Conservation (phyloP, 306 rosid genomes). For the Quercus mongolica region DNA sequence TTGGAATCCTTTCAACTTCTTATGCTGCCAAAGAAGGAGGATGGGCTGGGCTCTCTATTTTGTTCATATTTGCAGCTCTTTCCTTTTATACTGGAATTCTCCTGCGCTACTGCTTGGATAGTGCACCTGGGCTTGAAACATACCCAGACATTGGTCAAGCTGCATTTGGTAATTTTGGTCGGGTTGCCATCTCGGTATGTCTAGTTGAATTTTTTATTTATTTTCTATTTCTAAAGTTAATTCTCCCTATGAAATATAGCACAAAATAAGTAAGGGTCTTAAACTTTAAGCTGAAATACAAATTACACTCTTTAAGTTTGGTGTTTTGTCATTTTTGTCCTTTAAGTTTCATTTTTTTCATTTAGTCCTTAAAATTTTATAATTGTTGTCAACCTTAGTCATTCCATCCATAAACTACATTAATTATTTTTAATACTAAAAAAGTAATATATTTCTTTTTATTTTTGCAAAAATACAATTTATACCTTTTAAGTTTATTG, state of each 20-base stretch:
- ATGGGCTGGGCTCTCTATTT: constrained; percentile 71
- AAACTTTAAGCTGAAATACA: no score
- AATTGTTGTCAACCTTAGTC: no score
- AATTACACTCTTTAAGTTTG: no score
- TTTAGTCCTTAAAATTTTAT: no score
- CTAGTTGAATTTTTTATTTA: constrained; percentile 1
- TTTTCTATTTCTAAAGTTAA: not conserved
- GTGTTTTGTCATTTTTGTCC: no score
- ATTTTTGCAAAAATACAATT: no score
- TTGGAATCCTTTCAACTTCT: constrained; percentile 94
- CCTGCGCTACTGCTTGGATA: constrained; percentile 81
- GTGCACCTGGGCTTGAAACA: constrained; percentile 90
- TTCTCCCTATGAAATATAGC: not conserved
- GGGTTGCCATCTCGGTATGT: constrained; percentile 78
- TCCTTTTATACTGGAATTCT: constrained; percentile 94
- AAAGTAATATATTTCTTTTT: no score
- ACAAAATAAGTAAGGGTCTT: not conserved
- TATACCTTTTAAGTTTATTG: no score
- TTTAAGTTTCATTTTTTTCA: no score
- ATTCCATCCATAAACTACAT: no score
- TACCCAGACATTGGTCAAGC: constrained; percentile 98
- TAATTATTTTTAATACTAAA: no score
- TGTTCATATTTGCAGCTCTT: constrained; percentile 67
- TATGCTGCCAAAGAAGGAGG: constrained; percentile 88
- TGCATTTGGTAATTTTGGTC: constrained; percentile 81